Percentiles rank a stretch among this genome's conserved stretches.
Evolutionary conservation across 192 early-diverging fungal species (phyloP).

Genomic region (Podila epigama): DNA sequence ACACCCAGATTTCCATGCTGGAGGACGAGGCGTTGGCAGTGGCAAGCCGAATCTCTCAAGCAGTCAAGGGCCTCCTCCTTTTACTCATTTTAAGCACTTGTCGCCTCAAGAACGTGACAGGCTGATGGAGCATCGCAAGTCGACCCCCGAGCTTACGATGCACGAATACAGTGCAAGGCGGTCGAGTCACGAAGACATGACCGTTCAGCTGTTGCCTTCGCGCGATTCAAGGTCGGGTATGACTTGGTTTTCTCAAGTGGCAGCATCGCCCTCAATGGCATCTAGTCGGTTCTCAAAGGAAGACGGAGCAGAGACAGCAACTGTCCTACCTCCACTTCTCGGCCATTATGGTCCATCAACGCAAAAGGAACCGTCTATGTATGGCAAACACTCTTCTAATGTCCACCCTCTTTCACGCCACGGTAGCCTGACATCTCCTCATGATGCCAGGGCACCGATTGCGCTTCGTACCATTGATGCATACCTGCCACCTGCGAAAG

Average conservation of each 20-base stretch:
- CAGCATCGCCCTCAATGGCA: not conserved
- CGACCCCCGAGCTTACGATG: constrained; percentile 20
- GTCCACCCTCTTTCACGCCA: constrained; percentile 30
- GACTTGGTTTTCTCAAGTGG: constrained; percentile 43
- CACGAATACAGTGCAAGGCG: constrained; percentile 9
- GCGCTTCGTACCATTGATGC: constrained; percentile 2
- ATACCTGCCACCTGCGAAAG: constrained; percentile 11
- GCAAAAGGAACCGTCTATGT: not conserved
- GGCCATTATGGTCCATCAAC: not conserved
- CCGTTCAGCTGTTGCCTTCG: constrained; percentile 31
- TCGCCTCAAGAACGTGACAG: constrained; percentile 14
- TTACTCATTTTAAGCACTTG: constrained; percentile 8
- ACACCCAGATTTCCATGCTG: not conserved
- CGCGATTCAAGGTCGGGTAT: constrained; percentile 29
- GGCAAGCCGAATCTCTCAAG: not conserved
- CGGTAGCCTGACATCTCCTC: not conserved
- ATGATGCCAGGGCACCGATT: not conserved
- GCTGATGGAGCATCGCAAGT: constrained; percentile 34
- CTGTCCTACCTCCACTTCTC: constrained; percentile 21
- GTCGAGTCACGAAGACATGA: constrained; percentile 34
- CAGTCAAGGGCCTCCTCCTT: not conserved
- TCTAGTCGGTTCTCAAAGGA: not conserved
- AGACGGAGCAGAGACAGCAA: not conserved
- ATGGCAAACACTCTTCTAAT: constrained; percentile 15
- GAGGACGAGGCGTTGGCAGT: too few species aligned